Conservation (phyloP, 1,139 yeast genomes). For the Candida pseudoviswanathii region DNA sequence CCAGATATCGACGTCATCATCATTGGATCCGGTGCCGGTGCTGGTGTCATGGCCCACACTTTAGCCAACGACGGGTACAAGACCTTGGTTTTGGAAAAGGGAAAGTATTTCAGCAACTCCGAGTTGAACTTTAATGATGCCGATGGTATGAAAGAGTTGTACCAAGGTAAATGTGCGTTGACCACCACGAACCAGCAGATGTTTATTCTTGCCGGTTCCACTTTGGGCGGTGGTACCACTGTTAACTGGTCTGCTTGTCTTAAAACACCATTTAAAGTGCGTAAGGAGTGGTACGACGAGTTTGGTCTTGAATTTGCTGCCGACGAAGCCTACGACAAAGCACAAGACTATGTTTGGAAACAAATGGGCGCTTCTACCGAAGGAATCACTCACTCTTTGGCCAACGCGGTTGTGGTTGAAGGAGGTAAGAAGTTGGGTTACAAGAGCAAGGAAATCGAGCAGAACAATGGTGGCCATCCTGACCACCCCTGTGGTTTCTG, state of each 20-base stretch:
- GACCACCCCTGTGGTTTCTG: constrained; percentile 55
- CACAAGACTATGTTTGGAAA: constrained; percentile 50
- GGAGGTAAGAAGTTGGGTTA: constrained; percentile 54
- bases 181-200: constrained; percentile 38
- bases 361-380: constrained; percentile 53
- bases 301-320: constrained; percentile 54
- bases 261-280: constrained; percentile 54
- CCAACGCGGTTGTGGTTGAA: constrained; percentile 49
- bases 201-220: constrained; percentile 53
- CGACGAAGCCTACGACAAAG: constrained; percentile 44
- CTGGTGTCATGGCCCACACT: constrained; percentile 59
- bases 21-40: constrained; percentile 61
- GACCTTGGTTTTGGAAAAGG: constrained; percentile 57
- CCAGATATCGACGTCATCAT: constrained; percentile 49
- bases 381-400: constrained; percentile 45
- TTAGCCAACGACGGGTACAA: constrained; percentile 47
- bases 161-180: constrained; percentile 43
- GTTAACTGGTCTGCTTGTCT: constrained; percentile 66
- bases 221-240: constrained; percentile 64
- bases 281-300: constrained; percentile 57
- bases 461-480: constrained; percentile 52
- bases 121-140: constrained; percentile 43
- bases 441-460: constrained; percentile 42
- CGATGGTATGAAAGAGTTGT: constrained; percentile 40
- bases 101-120: constrained; percentile 42